These are phyloP conservation scores for Flaveria robusta DNA, from an alignment of 129 eudicot genomes.

Conservation along the genomic window DNA sequence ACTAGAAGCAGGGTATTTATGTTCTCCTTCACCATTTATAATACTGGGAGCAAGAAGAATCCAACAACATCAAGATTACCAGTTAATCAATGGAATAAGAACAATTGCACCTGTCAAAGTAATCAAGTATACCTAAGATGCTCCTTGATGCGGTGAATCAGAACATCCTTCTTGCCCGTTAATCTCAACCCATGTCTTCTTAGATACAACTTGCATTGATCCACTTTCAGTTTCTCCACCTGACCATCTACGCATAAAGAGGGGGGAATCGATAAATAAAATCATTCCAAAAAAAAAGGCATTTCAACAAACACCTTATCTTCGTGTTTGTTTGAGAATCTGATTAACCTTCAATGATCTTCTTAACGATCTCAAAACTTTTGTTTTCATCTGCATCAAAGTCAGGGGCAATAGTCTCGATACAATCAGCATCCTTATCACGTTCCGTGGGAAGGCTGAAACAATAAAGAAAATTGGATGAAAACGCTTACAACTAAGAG, in stretches of 20 bases:
- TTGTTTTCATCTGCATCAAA: slow-evolving; percentile 51
- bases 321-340: not conserved
- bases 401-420: slow-evolving; percentile 38
- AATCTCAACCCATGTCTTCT: slow-evolving; percentile 79
- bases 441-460: slow-evolving; percentile 27
- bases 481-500: not conserved
- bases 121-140: slow-evolving; percentile 52
- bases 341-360: slow-evolving; percentile 51
- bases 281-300: slow-evolving; percentile 6
- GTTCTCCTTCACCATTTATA: slow-evolving; percentile 68
- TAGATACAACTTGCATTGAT: slow-evolving; percentile 76
- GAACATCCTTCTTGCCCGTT: slow-evolving; percentile 68
- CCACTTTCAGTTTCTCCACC: slow-evolving; percentile 78
- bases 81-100: not conserved
- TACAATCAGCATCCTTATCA: slow-evolving; percentile 27
- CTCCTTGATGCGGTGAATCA: slow-evolving; percentile 74
- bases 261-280: not conserved
- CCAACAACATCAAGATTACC: not conserved
- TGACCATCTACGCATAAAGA: slow-evolving; percentile 46
- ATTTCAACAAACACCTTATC: slow-evolving; percentile 23
- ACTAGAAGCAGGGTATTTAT: slow-evolving; percentile 72
- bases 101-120: not conserved
- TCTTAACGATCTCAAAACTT: slow-evolving; percentile 48
- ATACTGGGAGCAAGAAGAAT: slow-evolving; percentile 43
- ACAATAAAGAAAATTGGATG: not conserved